Percentiles rank a stretch among this genome's conserved stretches.
Conservation (phyloP, 192 early-diverging fungal species). For the Podila epigama region DNA sequence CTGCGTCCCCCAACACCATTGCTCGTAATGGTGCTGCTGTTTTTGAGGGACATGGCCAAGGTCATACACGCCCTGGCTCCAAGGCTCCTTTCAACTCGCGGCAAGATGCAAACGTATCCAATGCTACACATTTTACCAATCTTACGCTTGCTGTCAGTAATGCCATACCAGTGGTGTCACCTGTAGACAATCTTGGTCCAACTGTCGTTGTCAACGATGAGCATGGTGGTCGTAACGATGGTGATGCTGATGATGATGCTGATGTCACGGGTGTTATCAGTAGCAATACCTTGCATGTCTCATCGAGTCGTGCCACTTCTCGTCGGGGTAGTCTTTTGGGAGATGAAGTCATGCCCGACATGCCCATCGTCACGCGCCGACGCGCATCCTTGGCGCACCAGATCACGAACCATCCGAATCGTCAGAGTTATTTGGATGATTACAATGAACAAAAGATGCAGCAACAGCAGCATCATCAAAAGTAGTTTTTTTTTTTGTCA, state of each 20-base stretch:
- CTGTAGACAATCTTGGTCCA: too few species aligned
- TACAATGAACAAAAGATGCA: slow-evolving; percentile 11
- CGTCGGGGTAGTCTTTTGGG: not conserved
- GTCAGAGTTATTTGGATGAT: slow-evolving; percentile 33
- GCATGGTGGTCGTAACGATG: slow-evolving; percentile 1
- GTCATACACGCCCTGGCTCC: not conserved
- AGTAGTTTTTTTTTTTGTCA: too few species aligned
- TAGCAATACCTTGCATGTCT: not conserved
- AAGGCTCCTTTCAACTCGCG: not conserved
- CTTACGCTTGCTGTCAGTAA: too few species aligned
- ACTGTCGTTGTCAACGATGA: too few species aligned
- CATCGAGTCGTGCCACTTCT: not conserved
- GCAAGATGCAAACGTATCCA: too few species aligned
- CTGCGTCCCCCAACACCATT: slow-evolving; percentile 9
- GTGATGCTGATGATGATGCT: not conserved
- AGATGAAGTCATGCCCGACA: not conserved
- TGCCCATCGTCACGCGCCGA: not conserved
- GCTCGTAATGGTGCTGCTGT: slow-evolving; percentile 54
- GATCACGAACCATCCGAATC: slow-evolving; percentile 1
- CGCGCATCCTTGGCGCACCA: not conserved
- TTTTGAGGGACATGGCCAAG: slow-evolving; percentile 45
- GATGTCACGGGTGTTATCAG: not conserved
- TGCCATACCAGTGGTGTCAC: too few species aligned
- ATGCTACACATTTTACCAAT: too few species aligned
- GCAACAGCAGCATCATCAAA: too few species aligned